These are phyloP conservation scores for Candida sp. DNA, from an alignment of 1,139 yeast genomes.

Conservation along the genomic window DNA sequence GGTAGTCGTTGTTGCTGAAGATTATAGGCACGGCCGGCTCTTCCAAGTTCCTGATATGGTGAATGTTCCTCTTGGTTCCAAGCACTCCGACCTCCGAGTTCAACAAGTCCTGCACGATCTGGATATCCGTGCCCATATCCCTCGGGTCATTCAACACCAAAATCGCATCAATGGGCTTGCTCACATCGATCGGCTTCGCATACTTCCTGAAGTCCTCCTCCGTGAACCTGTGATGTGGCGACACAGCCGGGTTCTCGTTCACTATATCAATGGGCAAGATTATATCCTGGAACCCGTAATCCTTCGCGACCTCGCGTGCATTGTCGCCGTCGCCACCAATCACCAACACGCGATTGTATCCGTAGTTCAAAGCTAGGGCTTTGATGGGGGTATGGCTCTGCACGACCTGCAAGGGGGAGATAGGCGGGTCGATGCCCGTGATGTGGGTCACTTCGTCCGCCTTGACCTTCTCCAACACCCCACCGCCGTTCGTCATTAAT, in stretches of 20 bases:
- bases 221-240: conserved; percentile 73
- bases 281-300: conserved; percentile 84
- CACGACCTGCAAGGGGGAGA: conserved; percentile 70
- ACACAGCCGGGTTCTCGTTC: conserved; percentile 55
- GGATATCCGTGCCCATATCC: conserved; percentile 88
- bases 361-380: conserved; percentile 48
- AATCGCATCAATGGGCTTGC: conserved; percentile 71
- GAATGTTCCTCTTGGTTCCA: conserved; percentile 58
- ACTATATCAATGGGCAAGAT: conserved; percentile 79
- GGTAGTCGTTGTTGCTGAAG: conserved; percentile 85
- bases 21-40: conserved; percentile 78
- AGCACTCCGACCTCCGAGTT: conserved; percentile 65
- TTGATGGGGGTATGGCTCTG: conserved; percentile 94
- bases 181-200: conserved; percentile 36
- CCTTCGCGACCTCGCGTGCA: conserved; percentile 71
- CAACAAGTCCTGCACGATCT: conserved; percentile 74
- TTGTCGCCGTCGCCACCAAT: conserved; percentile 83
- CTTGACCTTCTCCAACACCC: conserved; percentile 68
- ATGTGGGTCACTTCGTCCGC: conserved; percentile 58
- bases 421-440: conserved; percentile 41
- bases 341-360: conserved; percentile 68
- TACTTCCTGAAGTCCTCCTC: conserved; percentile 48
- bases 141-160: conserved; percentile 91
- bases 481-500: conserved; percentile 94
- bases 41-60: conserved; percentile 15